Percentiles rank a stretch among this genome's conserved stretches.
Evolutionary conservation across 225 moss, liverwort and hornwort genomes (phyloP).

Genomic region (Physcomitrellopsis africana): DNA sequence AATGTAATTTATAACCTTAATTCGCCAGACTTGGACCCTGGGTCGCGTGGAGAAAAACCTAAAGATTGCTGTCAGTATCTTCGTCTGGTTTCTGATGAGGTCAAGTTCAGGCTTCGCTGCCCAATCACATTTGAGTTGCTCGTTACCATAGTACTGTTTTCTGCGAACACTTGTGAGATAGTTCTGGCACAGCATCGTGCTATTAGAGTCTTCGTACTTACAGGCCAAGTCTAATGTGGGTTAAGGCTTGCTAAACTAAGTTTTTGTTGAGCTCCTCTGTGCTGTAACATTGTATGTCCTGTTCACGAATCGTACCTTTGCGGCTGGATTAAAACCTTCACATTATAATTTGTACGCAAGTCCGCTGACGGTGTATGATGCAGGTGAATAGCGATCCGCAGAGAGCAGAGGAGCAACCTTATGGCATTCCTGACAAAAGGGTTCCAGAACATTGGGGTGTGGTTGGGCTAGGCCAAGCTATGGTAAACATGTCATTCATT

Average conservation of each 20-base stretch:
- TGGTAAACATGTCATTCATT: conserved; percentile 49
- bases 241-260: conserved; percentile 1
- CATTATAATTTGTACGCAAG: background rate
- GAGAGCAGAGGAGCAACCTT: conserved; percentile 65
- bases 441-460: conserved; percentile 86
- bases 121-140: conserved; percentile 15
- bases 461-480: conserved; percentile 94
- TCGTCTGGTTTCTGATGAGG: conserved; percentile 28
- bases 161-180: conserved; percentile 32
- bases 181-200: conserved; percentile 32
- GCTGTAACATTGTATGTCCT: conserved; percentile 20
- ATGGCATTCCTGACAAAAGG: conserved; percentile 66
- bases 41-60: conserved; percentile 10
- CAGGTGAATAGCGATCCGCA: conserved; percentile 54
- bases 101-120: conserved; percentile 28
- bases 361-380: conserved; percentile 27
- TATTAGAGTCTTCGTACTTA: background rate
- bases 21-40: background rate
- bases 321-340: conserved; percentile 11
- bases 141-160: conserved; percentile 36
- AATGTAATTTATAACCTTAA: conserved; percentile 15
- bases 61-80: background rate
- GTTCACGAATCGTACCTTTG: conserved; percentile 4
- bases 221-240: background rate
- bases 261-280: background rate